Conservation (phyloP, 768 basidiomycete genomes). For the Agaricus subrufescens region DNA sequence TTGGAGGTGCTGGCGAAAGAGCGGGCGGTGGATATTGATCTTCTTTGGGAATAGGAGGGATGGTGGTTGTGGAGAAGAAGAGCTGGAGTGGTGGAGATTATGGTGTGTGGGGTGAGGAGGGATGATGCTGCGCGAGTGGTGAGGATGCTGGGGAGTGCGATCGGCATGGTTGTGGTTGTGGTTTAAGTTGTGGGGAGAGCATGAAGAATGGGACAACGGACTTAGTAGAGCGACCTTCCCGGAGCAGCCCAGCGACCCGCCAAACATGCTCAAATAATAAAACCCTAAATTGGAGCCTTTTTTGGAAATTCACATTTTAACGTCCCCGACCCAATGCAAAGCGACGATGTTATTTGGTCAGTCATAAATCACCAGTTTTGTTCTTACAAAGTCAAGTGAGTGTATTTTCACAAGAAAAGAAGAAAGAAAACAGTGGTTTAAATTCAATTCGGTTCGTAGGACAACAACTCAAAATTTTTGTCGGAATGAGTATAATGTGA, state of each 20-base stretch:
- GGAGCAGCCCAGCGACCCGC: background rate
- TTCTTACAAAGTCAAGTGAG: slow-evolving; percentile 99
- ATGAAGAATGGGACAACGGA: background rate
- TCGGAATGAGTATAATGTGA: slow-evolving; percentile 97
- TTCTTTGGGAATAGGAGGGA: background rate
- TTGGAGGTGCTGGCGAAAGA: slow-evolving; percentile 24
- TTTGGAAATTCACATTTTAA: no score
- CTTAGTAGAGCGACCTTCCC: background rate
- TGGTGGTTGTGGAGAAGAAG: slow-evolving; percentile 4
- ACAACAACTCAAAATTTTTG: slow-evolving; percentile 97
- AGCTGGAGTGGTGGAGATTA: background rate
- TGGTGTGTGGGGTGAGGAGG: background rate
- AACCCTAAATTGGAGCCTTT: background rate
- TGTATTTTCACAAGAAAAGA: slow-evolving; percentile 9
- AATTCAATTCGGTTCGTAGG: slow-evolving; percentile 35
- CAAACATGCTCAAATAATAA: background rate
- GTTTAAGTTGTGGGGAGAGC: background rate
- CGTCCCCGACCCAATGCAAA: slow-evolving; percentile 53
- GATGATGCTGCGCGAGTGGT: background rate
- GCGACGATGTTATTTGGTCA: slow-evolving; percentile 99
- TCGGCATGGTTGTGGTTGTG: background rate
- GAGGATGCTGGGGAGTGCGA: background rate
- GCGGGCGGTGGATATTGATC: slow-evolving; percentile 15
- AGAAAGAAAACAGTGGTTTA: no score
- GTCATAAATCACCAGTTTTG: slow-evolving; percentile 94